Percentiles rank a stretch among this genome's conserved stretches.
phyloP scores from a whole-genome alignment of 192 early-diverging fungal species.

The Pecoramyces ruminantium region DNA sequence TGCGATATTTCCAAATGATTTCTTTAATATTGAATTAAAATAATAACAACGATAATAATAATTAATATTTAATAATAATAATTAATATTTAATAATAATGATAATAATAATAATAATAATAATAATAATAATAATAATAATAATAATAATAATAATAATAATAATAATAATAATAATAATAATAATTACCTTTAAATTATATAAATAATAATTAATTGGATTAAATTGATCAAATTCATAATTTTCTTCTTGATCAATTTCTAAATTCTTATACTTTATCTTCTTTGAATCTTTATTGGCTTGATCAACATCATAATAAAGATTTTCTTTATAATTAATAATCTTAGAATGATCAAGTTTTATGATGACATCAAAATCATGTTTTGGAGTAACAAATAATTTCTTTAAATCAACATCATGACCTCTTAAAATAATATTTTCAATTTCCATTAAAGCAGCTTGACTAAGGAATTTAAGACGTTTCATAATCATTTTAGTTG shows the following conservation, averaged over 20 bases:
- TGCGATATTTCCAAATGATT: constrained; percentile 37
- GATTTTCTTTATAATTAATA: constrained; percentile 39
- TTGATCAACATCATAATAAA: constrained; percentile 5
- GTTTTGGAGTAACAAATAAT: constrained; percentile 63
- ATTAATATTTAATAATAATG: too few relatives aligned
- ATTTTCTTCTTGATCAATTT: constrained; percentile 23
- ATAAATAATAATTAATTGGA: constrained; percentile 46
- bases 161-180: too few relatives aligned
- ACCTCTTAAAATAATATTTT: constrained; percentile 12
- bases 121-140: too few relatives aligned
- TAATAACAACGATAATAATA: too few relatives aligned
- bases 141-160: too few relatives aligned
- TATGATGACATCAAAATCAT: constrained; percentile 62
- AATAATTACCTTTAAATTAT: constrained; percentile 44
- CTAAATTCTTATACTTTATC: constrained; percentile 61
- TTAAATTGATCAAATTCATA: constrained; percentile 37
- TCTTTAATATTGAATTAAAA: constrained; percentile 5
- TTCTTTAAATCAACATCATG: constrained; percentile 24
- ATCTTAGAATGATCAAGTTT: constrained; percentile 37
- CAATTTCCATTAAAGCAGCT: constrained; percentile 38
- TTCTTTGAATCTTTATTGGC: constrained; percentile 4
- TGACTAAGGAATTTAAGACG: constrained; percentile 47
- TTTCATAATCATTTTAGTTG: constrained; percentile 33
- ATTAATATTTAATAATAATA: too few relatives aligned
- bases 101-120: too few relatives aligned